Evolutionary conservation across 106 monocot genomes (phyloP), one percentile per base, ranked within the genome.

Genomic region (Dendrobium huoshanense): DNA sequence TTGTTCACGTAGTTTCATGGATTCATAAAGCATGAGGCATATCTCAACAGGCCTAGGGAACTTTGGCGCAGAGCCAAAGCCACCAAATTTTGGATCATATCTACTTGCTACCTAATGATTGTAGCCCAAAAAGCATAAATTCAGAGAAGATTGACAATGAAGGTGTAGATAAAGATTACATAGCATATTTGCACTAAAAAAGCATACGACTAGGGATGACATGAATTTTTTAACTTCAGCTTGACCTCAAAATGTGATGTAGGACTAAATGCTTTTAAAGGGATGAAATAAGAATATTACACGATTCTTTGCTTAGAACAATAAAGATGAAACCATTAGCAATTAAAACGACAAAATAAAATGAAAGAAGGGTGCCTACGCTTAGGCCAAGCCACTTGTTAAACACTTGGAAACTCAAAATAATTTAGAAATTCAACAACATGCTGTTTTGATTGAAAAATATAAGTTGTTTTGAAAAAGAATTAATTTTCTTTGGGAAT

Each of bases 31-130:
- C 94, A 97, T 87, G 72, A 90, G 85, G 77, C 64, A 80, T 20
- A 87, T 79, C 73, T 97, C 96, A 82, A 97, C 96, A 75, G 96
- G 96, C 61, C 96, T 88, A 41, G 96, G 96, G 79, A 97, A 97
- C 82, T 97, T 97, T 61, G 96, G 96, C 77, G 94, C 92, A 77
- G 96, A 85, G 45, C 94, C 92, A 81, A 94, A 97, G 72, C 96
- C 96, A 88, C 96, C 96, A 85, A 88, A 97, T 59, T 90, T 85
- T 51, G 89, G 79, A 75, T 94, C 96, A 67, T 94, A 97, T 41
- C 89, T 89, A 67, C 83, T 82, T 51, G 80, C 80, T 55, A 97
- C 79, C 96, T 97, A 79, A 51, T 51, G 51, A 51, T 51, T 10
- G 51, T 2, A 22, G 79, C 72, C 33, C 29, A 72, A 72, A 72